Evolutionary conservation across 495 filamentous ascomycete genomes (phyloP).

Genomic region (Penicillium roqueforti): DNA sequence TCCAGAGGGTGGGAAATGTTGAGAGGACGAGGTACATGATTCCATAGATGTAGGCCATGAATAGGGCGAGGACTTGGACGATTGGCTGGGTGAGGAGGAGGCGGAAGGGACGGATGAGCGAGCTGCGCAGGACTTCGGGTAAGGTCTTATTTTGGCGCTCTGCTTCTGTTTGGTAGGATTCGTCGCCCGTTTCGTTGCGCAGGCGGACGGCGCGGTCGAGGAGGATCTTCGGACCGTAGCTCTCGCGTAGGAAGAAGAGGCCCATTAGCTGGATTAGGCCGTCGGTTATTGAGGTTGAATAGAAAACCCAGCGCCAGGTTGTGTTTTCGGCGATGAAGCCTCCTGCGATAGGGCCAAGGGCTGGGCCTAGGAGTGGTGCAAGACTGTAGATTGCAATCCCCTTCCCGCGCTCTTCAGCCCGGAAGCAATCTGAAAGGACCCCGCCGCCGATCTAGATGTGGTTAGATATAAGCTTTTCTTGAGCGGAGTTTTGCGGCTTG

Average conservation of each 20-base stretch:
- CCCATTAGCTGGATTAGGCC: slow-evolving; percentile 59
- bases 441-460: slow-evolving; percentile 50
- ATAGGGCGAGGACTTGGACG: slow-evolving; percentile 55
- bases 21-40: slow-evolving; percentile 69
- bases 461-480: not conserved
- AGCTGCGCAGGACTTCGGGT: slow-evolving; percentile 34
- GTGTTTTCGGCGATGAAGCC: slow-evolving; percentile 65
- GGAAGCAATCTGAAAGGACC: slow-evolving; percentile 60
- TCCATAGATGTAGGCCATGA: slow-evolving; percentile 68
- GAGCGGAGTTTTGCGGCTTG: not conserved
- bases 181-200: slow-evolving; percentile 61
- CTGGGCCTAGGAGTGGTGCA: slow-evolving; percentile 62
- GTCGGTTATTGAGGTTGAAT: slow-evolving; percentile 58
- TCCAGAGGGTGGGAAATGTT: slow-evolving; percentile 64
- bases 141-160: slow-evolving; percentile 50
- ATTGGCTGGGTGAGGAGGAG: slow-evolving; percentile 59
- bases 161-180: slow-evolving; percentile 57
- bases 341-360: slow-evolving; percentile 59
- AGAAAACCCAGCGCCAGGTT: slow-evolving; percentile 70
- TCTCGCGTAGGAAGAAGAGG: slow-evolving; percentile 65
- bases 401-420: slow-evolving; percentile 59
- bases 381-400: slow-evolving; percentile 63
- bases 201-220: slow-evolving; percentile 51
- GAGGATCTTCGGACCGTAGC: slow-evolving; percentile 63
- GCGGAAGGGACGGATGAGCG: slow-evolving; percentile 53